Conservation (phyloP, 306 rosid species). For the Crataegus laevigata region DNA sequence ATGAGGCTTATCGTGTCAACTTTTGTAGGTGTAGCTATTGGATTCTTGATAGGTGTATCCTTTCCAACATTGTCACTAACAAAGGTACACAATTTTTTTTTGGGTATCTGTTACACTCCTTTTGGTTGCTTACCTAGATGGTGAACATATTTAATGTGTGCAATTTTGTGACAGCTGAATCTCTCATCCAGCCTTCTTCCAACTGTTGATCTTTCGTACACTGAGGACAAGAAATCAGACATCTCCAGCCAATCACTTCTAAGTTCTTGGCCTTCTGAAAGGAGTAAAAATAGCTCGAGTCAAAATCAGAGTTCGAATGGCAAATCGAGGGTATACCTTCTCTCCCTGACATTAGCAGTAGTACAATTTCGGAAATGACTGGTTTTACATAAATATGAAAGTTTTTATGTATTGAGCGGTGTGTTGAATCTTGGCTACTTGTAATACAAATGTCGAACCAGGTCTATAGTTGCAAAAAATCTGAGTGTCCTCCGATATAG, state of each 20-base stretch:
- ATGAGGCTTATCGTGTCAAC: constrained; percentile 82
- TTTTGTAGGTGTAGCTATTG: constrained; percentile 72
- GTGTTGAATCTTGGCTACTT: neutral
- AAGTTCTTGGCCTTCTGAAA: constrained; percentile 27
- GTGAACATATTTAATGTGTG: constrained; percentile 6
- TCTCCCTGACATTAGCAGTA: constrained; percentile 1
- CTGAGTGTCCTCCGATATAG: neutral
- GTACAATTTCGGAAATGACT: neutral
- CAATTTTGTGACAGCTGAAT: constrained; percentile 54
- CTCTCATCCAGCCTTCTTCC: constrained; percentile 64
- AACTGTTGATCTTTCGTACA: constrained; percentile 43
- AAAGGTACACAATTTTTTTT: constrained; percentile 44
- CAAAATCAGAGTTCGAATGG: constrained; percentile 40
- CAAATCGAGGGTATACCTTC: constrained; percentile 52
- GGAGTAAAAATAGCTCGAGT: constrained; percentile 33
- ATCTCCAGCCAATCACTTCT: constrained; percentile 20
- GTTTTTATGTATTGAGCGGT: neutral
- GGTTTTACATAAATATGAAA: neutral
- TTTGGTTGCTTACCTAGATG: constrained; percentile 9
- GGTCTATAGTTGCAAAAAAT: constrained; percentile 6
- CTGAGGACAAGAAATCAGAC: constrained; percentile 34
- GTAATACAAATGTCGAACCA: neutral
- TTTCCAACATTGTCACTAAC: constrained; percentile 71
- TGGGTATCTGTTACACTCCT: neutral
- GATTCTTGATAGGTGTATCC: constrained; percentile 84